Conservation (phyloP, 2,329 filamentous ascomycete species). For the Xenoacremonium recifei region DNA sequence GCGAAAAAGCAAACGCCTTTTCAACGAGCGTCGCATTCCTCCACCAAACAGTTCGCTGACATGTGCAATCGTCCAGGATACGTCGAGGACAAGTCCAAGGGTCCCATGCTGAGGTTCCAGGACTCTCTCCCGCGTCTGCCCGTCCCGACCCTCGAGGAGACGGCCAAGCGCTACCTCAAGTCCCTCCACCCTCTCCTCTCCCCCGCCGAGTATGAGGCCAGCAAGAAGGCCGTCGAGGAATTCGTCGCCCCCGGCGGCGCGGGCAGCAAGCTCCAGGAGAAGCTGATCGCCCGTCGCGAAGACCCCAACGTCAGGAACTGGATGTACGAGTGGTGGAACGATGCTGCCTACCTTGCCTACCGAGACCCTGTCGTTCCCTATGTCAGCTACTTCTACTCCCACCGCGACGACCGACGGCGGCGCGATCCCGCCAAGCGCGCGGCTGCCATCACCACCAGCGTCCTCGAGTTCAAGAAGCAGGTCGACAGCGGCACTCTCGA, state of each 20-base stretch:
- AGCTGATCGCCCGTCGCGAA: conserved; percentile 75
- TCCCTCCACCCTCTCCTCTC: conserved; percentile 73
- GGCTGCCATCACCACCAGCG: conserved; percentile 81
- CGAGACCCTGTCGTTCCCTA: conserved; percentile 96
- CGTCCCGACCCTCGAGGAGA: conserved; percentile 80
- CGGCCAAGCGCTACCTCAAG: conserved; percentile 76
- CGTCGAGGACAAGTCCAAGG: conserved; percentile 75
- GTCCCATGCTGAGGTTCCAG: conserved; percentile 79
- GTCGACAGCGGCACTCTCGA: conserved; percentile 82
- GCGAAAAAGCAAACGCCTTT: background rate
- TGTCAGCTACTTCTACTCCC: conserved; percentile 99
- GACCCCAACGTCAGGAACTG: conserved; percentile 86
- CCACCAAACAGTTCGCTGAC: conserved; percentile 13
- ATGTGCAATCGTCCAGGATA: conserved; percentile 56
- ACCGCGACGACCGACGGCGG: conserved; percentile 86
- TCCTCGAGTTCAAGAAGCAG: conserved; percentile 90
- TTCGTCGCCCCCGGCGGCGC: conserved; percentile 86
- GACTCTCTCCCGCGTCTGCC: conserved; percentile 79
- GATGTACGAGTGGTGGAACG: conserved; percentile 98
- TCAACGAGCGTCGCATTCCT: background rate
- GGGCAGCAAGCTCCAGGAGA: conserved; percentile 83
- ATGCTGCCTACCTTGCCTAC: conserved; percentile 87
- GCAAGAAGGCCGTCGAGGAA: conserved; percentile 80
- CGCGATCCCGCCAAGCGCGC: conserved; percentile 90
- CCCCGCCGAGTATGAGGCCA: conserved; percentile 64